Percentiles rank a stretch among this genome's conserved stretches.
These are phyloP conservation scores for Jatropha podagrica DNA, from an alignment of 441 rosid species.

Conservation along the genomic window DNA sequence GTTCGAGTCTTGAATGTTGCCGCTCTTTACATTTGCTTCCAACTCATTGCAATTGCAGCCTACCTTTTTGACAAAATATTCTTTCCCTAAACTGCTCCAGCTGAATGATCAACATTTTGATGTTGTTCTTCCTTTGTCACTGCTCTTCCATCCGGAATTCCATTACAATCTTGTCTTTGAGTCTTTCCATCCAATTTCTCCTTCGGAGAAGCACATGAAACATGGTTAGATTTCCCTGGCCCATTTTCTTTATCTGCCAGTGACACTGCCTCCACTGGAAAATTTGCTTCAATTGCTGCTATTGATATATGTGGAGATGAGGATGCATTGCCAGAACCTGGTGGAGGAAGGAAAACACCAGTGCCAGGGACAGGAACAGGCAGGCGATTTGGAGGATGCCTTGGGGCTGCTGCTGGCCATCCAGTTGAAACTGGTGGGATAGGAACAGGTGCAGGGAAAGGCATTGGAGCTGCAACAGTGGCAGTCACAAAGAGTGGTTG, in stretches of 20 bases:
- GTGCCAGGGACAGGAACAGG: conserved; percentile 66
- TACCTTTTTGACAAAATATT: conserved; percentile 16
- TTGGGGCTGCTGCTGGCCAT: conserved; percentile 62
- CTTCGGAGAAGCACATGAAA: conserved; percentile 20
- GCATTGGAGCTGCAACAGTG: conserved; percentile 50
- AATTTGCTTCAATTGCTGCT: conserved; percentile 25
- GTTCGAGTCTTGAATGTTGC: conserved; percentile 30
- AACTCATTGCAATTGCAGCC: conserved; percentile 48
- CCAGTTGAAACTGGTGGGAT: conserved; percentile 55
- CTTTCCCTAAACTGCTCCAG: conserved; percentile 31
- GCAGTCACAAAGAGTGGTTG: conserved; percentile 50
- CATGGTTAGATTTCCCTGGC: conserved; percentile 27
- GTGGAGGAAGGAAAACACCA: conserved; percentile 88
- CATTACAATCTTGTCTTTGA: conserved; percentile 43
- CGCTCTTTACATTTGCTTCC: conserved; percentile 56
- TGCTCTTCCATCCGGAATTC: conserved; percentile 30
- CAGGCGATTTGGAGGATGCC: conserved; percentile 59
- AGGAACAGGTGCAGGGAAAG: conserved; percentile 61
- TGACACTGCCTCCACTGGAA: conserved; percentile 25
- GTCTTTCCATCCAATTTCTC: conserved; percentile 31
- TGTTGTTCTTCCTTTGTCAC: conserved; percentile 35
- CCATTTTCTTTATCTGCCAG: conserved; percentile 32
- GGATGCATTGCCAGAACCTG: conserved; percentile 47
- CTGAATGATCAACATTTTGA: conserved; percentile 29
- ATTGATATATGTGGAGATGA: conserved; percentile 35